Conservation (phyloP, 2,329 filamentous ascomycete species). For the Colletotrichum sp. region DNA sequence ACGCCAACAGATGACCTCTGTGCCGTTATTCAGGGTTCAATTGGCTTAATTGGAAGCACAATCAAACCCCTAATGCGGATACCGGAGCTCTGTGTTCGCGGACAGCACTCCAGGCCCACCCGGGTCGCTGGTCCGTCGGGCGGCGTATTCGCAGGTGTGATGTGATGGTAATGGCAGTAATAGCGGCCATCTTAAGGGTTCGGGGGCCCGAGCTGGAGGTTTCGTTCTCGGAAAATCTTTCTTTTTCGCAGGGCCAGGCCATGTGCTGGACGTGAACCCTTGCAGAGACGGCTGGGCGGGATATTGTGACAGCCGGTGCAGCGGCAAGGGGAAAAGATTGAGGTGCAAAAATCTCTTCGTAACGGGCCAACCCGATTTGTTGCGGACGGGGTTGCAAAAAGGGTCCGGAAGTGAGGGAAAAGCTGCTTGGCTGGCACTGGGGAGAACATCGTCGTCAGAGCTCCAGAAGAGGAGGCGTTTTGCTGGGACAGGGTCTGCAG, state of each 20-base stretch:
- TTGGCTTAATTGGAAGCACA: not conserved
- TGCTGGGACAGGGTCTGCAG: slow-evolving; percentile 19
- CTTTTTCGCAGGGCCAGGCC: not conserved
- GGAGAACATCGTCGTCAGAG: slow-evolving; percentile 8
- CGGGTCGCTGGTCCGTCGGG: not conserved
- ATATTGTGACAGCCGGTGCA: slow-evolving; percentile 16
- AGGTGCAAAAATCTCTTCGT: slow-evolving; percentile 5
- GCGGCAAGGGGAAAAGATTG: slow-evolving; percentile 3
- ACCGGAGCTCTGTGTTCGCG: not conserved
- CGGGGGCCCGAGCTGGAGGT: not conserved
- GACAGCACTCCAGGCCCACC: not conserved
- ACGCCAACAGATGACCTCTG: not conserved
- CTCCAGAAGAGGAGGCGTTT: slow-evolving; percentile 3
- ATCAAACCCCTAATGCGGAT: slow-evolving; percentile 3
- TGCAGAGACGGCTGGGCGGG: not conserved
- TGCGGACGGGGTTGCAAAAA: not conserved
- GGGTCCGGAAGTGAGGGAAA: not conserved
- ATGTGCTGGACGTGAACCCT: not conserved
- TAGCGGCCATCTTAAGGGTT: slow-evolving; percentile 4
- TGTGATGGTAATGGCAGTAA: not conserved
- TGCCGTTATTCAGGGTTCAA: not conserved
- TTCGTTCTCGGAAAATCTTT: not conserved
- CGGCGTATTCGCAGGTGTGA: not conserved
- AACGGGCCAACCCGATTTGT: slow-evolving; percentile 8
- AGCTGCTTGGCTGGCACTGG: not conserved